These are phyloP conservation scores for Gelatoporia subvermispora DNA, from an alignment of 768 basidiomycete species.

Conservation along the genomic window DNA sequence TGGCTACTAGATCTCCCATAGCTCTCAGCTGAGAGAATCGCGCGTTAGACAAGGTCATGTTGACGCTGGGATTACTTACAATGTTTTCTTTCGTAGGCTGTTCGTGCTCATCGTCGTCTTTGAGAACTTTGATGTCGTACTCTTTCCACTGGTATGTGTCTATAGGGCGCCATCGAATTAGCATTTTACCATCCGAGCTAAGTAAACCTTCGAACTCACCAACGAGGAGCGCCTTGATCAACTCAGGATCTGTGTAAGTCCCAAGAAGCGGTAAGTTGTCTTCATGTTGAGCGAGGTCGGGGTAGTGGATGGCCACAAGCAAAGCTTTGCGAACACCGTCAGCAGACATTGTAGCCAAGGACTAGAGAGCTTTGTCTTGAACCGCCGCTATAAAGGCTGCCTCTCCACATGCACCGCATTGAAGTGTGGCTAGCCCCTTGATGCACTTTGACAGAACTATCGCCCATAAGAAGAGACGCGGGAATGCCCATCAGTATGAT, in stretches of 20 bases:
- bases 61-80: constrained; percentile 24
- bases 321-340: constrained; percentile 1
- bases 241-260: constrained; percentile 33
- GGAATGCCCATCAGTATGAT: too few species aligned
- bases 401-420: too few species aligned
- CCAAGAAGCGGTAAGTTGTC: constrained; percentile 20
- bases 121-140: constrained; percentile 38
- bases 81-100: constrained; percentile 43
- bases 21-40: constrained; percentile 30
- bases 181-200: background rate
- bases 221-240: constrained; percentile 31
- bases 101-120: constrained; percentile 29
- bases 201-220: constrained; percentile 19
- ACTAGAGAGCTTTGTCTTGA: too few species aligned
- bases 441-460: too few species aligned
- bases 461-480: too few species aligned
- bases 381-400: too few species aligned
- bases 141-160: constrained; percentile 35
- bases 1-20: constrained; percentile 39
- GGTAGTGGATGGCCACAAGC: constrained; percentile 10
- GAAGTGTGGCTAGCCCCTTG: too few species aligned
- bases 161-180: constrained; percentile 6
- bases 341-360: too few species aligned
- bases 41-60: too few species aligned
- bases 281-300: background rate